These are phyloP conservation scores for Parathielavia appendiculata DNA, from an alignment of 495 filamentous ascomycete species.

Conservation along the genomic window DNA sequence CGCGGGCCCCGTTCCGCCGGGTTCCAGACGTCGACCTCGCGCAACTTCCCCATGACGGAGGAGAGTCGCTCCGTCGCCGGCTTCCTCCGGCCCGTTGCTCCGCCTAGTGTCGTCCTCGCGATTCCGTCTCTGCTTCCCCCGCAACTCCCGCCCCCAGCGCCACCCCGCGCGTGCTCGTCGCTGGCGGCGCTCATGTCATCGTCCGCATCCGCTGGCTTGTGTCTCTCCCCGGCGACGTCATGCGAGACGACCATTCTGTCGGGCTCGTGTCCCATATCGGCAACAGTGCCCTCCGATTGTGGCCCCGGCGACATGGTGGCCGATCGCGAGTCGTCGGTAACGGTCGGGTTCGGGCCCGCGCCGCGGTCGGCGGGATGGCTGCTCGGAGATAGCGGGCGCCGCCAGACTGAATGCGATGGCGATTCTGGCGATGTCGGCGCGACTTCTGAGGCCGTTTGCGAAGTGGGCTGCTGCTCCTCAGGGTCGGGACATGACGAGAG, in stretches of 20 bases:
- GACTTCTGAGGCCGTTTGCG: conserved; percentile 10
- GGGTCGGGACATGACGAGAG: conserved; percentile 46
- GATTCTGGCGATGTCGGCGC: conserved; percentile 11
- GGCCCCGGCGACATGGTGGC: conserved; percentile 37
- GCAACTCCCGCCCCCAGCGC: conserved; percentile 20
- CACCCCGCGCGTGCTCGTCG: conserved; percentile 10
- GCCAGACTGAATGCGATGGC: conserved; percentile 24
- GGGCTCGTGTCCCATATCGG: conserved; percentile 23
- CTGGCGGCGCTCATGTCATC: conserved; percentile 24
- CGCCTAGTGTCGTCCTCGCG: neutral
- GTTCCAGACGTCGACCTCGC: conserved; percentile 23
- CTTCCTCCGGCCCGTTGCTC: neutral
- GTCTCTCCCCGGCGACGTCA: conserved; percentile 23
- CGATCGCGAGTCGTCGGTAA: conserved; percentile 32
- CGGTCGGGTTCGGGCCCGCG: conserved; percentile 21
- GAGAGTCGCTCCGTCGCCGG: conserved; percentile 7
- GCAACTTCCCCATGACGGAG: conserved; percentile 10
- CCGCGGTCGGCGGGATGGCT: conserved; percentile 13
- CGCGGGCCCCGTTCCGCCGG: conserved; percentile 18
- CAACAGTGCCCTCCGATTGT: conserved; percentile 27
- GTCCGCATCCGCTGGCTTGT: conserved; percentile 38
- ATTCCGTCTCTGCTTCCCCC: neutral
- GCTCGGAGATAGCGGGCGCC: conserved; percentile 10
- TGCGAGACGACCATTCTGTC: conserved; percentile 9
- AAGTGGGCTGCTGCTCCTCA: conserved; percentile 16